phyloP scores from a whole-genome alignment of 1,284 basidiomycete species.

The Meripilus lineatus region DNA sequence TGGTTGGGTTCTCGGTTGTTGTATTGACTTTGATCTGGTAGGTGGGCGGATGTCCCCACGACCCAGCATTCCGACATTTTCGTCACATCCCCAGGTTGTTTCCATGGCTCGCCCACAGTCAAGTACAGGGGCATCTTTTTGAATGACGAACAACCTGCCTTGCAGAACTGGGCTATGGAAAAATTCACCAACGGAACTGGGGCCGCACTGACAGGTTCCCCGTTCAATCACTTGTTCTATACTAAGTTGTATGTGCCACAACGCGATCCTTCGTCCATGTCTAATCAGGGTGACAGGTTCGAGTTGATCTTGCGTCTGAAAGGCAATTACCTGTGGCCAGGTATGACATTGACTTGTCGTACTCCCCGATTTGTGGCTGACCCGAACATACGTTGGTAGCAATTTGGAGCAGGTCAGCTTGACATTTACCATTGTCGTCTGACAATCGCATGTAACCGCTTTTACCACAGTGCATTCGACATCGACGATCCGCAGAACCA shows the following conservation, averaged over 20 bases:
- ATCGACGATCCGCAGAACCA: constrained; percentile 65
- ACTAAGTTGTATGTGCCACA: constrained; percentile 41
- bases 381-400: constrained; percentile 23
- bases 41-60: constrained; percentile 67
- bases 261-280: neutral
- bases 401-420: constrained; percentile 36
- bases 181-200: constrained; percentile 66
- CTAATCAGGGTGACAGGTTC: constrained; percentile 34
- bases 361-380: neutral
- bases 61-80: constrained; percentile 45
- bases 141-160: constrained; percentile 33
- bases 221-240: constrained; percentile 66
- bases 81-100: constrained; percentile 44
- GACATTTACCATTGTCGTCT: neutral
- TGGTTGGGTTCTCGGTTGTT: neutral
- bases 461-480: constrained; percentile 53
- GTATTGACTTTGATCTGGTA: constrained; percentile 16
- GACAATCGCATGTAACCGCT: neutral
- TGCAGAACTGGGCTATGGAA: constrained; percentile 50
- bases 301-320: constrained; percentile 66
- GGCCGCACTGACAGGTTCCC: constrained; percentile 40
- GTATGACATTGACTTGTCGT: constrained; percentile 23
- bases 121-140: constrained; percentile 67
- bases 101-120: constrained; percentile 63
- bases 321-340: constrained; percentile 68